A percentile compares a stretch with the other conserved stretches of the same genome.
Conservation (phyloP, 2,329 filamentous ascomycete species). For the Calonectria multiphialidica region DNA sequence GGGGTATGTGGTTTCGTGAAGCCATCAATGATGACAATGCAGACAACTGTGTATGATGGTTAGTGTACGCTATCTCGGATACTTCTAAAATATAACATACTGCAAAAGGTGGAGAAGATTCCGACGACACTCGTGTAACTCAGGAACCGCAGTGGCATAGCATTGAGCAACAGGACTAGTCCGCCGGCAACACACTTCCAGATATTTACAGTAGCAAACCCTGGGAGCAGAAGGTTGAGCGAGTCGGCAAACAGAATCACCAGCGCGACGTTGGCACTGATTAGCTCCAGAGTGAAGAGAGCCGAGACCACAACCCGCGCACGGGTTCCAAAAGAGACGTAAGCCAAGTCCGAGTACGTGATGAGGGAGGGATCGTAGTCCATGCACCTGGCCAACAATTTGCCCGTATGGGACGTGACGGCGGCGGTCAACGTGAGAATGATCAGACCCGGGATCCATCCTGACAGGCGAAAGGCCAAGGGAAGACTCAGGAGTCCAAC, state of each 20-base stretch:
- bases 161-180: conserved; percentile 84
- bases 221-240: conserved; percentile 81
- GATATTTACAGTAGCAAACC: conserved; percentile 70
- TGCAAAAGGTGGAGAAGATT: conserved; percentile 90
- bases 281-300: conserved; percentile 87
- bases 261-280: conserved; percentile 90
- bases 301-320: conserved; percentile 87
- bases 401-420: conserved; percentile 88
- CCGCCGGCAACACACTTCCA: conserved; percentile 91
- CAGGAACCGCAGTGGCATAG: conserved; percentile 84
- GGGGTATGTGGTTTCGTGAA: conserved; percentile 82
- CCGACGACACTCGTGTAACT: conserved; percentile 94
- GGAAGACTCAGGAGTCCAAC: conserved; percentile 91
- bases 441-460: conserved; percentile 85
- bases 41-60: conserved; percentile 71
- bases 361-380: conserved; percentile 87
- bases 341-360: conserved; percentile 94
- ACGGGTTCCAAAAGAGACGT: conserved; percentile 86
- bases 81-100: conserved; percentile 64
- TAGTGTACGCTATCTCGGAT: background rate
- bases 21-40: conserved; percentile 88
- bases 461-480: conserved; percentile 87
- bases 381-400: conserved; percentile 87
- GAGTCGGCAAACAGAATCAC: conserved; percentile 96
- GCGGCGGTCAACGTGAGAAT: conserved; percentile 81